These are phyloP conservation scores for Calonectria multiphialidica DNA, from an alignment of 2,329 filamentous ascomycete genomes.

Conservation along the genomic window DNA sequence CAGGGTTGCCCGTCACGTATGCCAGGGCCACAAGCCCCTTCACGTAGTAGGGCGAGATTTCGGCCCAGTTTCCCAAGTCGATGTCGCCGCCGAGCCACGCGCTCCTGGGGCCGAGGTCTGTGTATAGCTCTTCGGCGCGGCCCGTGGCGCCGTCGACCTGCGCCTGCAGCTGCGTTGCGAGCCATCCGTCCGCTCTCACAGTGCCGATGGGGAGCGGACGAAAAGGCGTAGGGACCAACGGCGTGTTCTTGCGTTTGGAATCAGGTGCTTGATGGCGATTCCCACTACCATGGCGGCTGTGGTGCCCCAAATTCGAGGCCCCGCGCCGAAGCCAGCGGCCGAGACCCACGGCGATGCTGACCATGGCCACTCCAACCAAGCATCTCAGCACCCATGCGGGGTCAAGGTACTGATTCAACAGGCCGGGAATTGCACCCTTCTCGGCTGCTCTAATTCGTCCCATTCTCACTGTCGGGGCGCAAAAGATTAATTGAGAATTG, in stretches of 20 bases:
- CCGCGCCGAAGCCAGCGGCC: background rate
- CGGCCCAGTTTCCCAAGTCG: background rate
- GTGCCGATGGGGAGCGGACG: background rate
- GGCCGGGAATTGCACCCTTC: background rate
- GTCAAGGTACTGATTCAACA: background rate
- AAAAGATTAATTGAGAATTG: background rate
- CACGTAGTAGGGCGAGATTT: constrained; percentile 3
- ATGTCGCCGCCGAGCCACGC: constrained; percentile 7
- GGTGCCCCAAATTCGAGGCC: background rate
- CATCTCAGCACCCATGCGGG: background rate
- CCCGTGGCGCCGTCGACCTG: background rate
- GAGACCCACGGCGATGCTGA: background rate
- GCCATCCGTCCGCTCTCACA: background rate
- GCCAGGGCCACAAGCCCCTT: background rate
- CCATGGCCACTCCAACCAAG: background rate
- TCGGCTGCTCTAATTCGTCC: background rate
- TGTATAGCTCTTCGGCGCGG: background rate
- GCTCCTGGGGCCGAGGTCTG: background rate
- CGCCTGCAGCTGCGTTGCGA: background rate
- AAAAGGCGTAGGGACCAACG: background rate
- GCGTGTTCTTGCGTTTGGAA: background rate
- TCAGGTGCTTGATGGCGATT: background rate
- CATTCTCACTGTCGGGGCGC: background rate
- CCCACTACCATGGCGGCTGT: background rate
- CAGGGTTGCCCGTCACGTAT: background rate